Percentiles rank a stretch among this genome's conserved stretches.
Evolutionary conservation across 2,329 filamentous ascomycete genomes (phyloP).

Genomic region (Talaromyces sp.): DNA sequence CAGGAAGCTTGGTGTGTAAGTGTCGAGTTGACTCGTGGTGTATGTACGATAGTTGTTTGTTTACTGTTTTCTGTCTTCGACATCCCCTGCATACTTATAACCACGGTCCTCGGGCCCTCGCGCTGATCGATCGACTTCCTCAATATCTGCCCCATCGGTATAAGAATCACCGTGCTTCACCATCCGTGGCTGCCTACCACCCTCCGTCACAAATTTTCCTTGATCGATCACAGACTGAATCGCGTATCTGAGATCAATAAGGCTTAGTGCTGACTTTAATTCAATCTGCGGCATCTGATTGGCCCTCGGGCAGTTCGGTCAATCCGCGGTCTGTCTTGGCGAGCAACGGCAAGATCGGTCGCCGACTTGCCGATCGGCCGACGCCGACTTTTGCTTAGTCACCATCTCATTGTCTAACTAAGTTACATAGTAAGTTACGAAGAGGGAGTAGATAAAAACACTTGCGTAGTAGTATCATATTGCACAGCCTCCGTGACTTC

Average conservation of each 20-base stretch:
- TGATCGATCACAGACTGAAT: neutral
- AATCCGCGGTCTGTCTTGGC: neutral
- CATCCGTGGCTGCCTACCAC: neutral
- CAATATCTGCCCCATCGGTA: neutral
- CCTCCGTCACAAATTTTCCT: neutral
- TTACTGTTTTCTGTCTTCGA: neutral
- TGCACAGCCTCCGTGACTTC: neutral
- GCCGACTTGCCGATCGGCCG: neutral
- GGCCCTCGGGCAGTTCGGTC: neutral
- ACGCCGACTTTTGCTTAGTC: neutral
- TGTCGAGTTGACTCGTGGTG: too few species aligned
- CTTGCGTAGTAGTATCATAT: too few species aligned
- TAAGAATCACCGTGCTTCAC: neutral
- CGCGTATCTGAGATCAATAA: neutral
- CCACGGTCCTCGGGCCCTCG: neutral
- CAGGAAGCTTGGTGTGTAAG: too few species aligned
- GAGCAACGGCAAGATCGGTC: neutral
- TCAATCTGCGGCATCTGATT: neutral
- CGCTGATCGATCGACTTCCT: neutral
- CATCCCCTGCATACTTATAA: neutral
- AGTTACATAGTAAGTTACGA: too few species aligned
- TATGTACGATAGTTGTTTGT: too few species aligned
- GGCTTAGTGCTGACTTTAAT: neutral
- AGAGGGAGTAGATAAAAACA: too few species aligned
- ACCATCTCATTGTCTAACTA: too few species aligned